Evolutionary conservation across 768 basidiomycete species (phyloP), one percentile per base, ranked within the genome.

Genomic region (Termitomyces sp.): DNA sequence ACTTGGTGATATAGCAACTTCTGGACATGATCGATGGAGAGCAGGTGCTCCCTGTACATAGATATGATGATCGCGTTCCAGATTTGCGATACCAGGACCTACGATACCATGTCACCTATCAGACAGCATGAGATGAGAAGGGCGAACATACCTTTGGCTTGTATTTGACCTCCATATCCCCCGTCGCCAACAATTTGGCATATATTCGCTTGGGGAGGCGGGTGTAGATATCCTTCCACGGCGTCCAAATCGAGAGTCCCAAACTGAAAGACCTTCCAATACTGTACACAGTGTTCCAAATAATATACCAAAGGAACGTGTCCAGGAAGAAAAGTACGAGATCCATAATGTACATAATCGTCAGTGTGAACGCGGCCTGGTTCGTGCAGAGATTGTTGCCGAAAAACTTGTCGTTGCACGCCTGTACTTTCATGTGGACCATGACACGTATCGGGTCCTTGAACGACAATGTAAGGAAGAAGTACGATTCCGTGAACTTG

Each of bases 51-150:
- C 67, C 97, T 88, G 72, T 98, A 99, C 97, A 99, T 99, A 14
- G 96, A 98, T 63, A 99, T 98, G 73, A 99, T 97, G 74, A 99
- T 88, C 23, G 97, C 97, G 69, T 99, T 99, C 97, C 97, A 98
- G 54, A 99, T 95, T 73, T 98, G 97, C 16, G 95, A 97, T 43
- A 99, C 96, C 40, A 99, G 81, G 39, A 99, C 94, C 91, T 94
- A 56, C 37, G 28, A 41, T 28, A 21, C 10, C 28, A 37, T 32
- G 25, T 51, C 23, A 47, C 34, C 34, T 35, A 60, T 48, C 60
- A 45, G 6, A 39, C 23, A 8, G 23, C 51, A 0, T 35, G 2
- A 7, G 21, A 46, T 40, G 30, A 28, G 34, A 3, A 35, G 3
- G 28, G 10, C 7, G 17, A 28, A 67, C 79, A n/a, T 56, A 92